Conservation (phyloP, 2,329 filamentous ascomycete species). For the Cladosporium sp. region DNA sequence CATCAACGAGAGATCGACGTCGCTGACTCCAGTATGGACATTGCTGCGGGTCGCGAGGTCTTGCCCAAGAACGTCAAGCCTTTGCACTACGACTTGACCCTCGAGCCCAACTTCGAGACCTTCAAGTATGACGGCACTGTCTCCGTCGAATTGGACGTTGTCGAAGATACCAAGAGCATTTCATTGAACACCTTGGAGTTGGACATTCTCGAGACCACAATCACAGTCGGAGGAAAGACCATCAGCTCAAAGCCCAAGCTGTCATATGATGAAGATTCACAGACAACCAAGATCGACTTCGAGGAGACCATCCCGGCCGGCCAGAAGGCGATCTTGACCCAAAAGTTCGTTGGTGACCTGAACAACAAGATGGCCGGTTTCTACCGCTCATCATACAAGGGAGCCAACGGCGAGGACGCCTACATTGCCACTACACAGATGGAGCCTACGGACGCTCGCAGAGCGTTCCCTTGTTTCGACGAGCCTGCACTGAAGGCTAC, state of each 20-base stretch:
- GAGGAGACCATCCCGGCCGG: slow-evolving; percentile 71
- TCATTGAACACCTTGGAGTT: slow-evolving; percentile 86
- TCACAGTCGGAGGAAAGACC: slow-evolving; percentile 61
- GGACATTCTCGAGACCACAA: slow-evolving; percentile 72
- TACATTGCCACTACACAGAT: slow-evolving; percentile 92
- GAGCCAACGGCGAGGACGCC: slow-evolving; percentile 72
- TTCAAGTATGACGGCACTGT: slow-evolving; percentile 86
- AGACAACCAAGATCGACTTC: slow-evolving; percentile 81
- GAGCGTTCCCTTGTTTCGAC: slow-evolving; percentile 95
- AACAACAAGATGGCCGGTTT: slow-evolving; percentile 98
- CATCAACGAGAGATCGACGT: slow-evolving; percentile 57
- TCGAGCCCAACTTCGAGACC: slow-evolving; percentile 87
- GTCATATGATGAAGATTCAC: slow-evolving; percentile 73
- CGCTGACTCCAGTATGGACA: slow-evolving; percentile 58
- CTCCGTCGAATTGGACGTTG: slow-evolving; percentile 82
- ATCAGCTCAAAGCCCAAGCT: slow-evolving; percentile 66
- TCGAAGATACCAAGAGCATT: slow-evolving; percentile 79
- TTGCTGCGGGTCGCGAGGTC: slow-evolving; percentile 72
- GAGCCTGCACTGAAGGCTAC: slow-evolving; percentile 91
- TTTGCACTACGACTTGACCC: slow-evolving; percentile 84
- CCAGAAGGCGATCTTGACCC: slow-evolving; percentile 73
- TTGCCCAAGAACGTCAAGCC: slow-evolving; percentile 90
- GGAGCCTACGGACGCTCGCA: slow-evolving; percentile 90
- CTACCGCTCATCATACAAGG: slow-evolving; percentile 93
- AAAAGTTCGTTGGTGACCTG: slow-evolving; percentile 75